Conservation (phyloP, 306 rosid genomes). For the Sophora flavescens region DNA sequence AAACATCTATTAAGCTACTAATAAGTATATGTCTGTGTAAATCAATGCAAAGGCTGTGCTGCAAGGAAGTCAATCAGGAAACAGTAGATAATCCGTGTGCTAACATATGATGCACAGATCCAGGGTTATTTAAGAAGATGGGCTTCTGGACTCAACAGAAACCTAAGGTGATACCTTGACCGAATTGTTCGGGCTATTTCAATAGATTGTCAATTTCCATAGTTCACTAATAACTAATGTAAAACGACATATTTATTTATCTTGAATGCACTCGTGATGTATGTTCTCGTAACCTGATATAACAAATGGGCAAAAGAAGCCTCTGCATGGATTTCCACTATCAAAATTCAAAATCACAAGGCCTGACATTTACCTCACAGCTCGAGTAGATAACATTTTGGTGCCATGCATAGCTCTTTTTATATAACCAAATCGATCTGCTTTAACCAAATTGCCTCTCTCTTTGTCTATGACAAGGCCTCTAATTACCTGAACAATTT, state of each 20-base stretch:
- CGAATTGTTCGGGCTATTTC: constrained; percentile 33
- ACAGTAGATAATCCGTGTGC: constrained; percentile 31
- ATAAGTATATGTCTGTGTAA: constrained; percentile 28
- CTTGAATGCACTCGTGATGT: constrained; percentile 32
- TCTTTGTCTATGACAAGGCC: constrained; percentile 99
- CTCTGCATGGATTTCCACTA: constrained; percentile 16
- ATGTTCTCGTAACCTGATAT: constrained; percentile 11
- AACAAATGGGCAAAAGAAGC: constrained; percentile 19
- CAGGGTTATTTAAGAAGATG: constrained; percentile 37
- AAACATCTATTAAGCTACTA: constrained; percentile 45
- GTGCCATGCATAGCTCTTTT: constrained; percentile 99
- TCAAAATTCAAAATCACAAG: constrained; percentile 39
- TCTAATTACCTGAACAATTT: constrained; percentile 82
- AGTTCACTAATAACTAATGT: constrained; percentile 19
- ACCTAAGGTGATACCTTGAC: constrained; percentile 35
- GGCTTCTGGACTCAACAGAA: constrained; percentile 22
- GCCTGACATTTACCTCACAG: constrained; percentile 73
- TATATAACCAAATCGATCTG: constrained; percentile 95
- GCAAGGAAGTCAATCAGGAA: constrained; percentile 30
- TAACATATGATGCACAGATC: constrained; percentile 38
- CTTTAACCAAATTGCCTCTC: constrained; percentile 93
- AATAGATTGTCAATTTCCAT: constrained; percentile 31
- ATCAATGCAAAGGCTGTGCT: constrained; percentile 9
- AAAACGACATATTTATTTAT: constrained; percentile 8
- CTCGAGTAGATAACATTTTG: constrained; percentile 84